phyloP scores from a whole-genome alignment of 768 basidiomycete genomes.

The Lactifluus echinatus region DNA sequence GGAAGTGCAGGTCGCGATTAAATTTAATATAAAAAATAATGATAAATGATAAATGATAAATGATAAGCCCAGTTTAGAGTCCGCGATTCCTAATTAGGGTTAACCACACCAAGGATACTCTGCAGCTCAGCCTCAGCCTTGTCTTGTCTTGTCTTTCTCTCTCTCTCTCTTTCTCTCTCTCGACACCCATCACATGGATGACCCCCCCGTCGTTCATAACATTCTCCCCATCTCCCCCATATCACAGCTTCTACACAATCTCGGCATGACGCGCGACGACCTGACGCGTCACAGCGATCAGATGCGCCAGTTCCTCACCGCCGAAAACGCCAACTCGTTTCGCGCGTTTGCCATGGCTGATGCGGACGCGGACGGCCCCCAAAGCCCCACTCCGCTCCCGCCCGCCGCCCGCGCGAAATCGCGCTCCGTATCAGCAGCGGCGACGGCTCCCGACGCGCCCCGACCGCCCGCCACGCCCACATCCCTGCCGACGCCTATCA shows the following conservation, averaged over 20 bases:
- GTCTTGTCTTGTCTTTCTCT: too few species aligned
- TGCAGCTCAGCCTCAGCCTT: too few species aligned
- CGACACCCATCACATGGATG: conserved; percentile 4
- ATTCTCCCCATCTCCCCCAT: conserved; percentile 46
- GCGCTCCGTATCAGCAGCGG: conserved; percentile 37
- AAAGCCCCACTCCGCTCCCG: conserved; percentile 17
- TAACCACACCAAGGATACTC: too few species aligned
- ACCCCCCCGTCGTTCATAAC: neutral
- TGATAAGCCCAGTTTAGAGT: conserved; percentile 3
- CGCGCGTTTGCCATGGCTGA: conserved; percentile 35
- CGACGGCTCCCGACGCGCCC: conserved; percentile 34
- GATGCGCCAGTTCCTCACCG: conserved; percentile 71
- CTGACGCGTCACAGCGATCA: conserved; percentile 61
- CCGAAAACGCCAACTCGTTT: conserved; percentile 39
- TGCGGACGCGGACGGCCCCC: conserved; percentile 27
- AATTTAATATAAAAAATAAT: neutral
- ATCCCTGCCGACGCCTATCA: too few species aligned
- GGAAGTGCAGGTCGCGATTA: conserved; percentile 57
- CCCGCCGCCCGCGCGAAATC: conserved; percentile 24
- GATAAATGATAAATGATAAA: neutral
- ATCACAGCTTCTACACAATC: conserved; percentile 57
- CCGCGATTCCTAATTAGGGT: conserved; percentile 8
- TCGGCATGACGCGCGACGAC: conserved; percentile 74
- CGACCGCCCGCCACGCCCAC: conserved; percentile 43
- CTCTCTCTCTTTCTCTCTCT: too few species aligned